phyloP scores from a whole-genome alignment of 2,329 filamentous ascomycete species.

The Hawksworthiomyces lignivorus region DNA sequence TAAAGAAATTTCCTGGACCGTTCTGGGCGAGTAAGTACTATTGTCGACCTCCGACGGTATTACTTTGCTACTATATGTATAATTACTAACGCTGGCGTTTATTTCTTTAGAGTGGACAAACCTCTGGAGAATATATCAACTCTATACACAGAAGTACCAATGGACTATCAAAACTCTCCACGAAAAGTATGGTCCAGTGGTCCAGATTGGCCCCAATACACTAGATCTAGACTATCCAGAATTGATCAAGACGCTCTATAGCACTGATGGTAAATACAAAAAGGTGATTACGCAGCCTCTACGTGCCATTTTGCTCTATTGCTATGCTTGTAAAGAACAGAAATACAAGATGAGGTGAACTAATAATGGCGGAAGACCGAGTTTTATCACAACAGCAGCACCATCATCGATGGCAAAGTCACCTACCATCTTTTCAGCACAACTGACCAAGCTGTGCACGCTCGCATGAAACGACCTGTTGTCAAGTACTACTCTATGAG shows the following conservation, averaged over 20 bases:
- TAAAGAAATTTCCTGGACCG: no score
- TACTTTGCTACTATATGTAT: no score
- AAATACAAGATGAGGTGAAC: no score
- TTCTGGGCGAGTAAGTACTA: no score
- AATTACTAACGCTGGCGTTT: no score
- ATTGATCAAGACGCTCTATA: constrained; percentile 29
- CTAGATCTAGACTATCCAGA: constrained; percentile 30
- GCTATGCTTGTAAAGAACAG: no score
- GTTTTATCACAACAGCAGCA: constrained; percentile 8
- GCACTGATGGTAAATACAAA: constrained; percentile 23
- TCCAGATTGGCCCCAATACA: constrained; percentile 32
- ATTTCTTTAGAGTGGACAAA: no score
- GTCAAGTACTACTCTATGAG: constrained; percentile 26
- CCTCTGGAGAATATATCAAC: no score
- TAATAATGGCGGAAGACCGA: constrained; percentile 2
- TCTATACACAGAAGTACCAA: constrained; percentile 22
- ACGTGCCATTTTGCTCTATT: no score
- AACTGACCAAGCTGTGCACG: constrained; percentile 23
- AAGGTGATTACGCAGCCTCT: no score
- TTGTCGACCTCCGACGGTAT: no score
- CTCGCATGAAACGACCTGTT: constrained; percentile 28
- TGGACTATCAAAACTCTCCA: constrained; percentile 19
- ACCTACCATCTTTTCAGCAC: constrained; percentile 31
- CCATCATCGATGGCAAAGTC: constrained; percentile 24
- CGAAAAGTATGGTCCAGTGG: constrained; percentile 28